These are phyloP conservation scores for Corymbia citriodora DNA, from an alignment of 441 rosid species.

Conservation along the genomic window DNA sequence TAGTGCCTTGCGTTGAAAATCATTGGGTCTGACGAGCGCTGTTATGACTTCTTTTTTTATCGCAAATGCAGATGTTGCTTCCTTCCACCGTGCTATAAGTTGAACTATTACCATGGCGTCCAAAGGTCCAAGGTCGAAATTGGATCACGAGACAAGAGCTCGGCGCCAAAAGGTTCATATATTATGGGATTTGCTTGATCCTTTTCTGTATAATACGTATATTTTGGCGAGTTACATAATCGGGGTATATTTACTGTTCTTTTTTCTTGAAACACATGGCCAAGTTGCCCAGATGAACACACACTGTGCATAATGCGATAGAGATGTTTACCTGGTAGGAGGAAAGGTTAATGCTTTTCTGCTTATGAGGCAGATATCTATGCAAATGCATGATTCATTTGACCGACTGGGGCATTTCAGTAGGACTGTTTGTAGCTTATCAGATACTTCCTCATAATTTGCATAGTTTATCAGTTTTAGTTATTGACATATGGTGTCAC, in stretches of 20 bases:
- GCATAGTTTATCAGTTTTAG: not conserved
- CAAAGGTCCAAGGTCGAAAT: conserved; percentile 69
- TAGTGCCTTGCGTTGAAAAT: not conserved
- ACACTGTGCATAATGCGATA: not conserved
- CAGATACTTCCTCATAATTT: not conserved
- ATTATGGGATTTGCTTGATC: not conserved
- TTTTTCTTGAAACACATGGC: not conserved
- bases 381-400: not conserved
- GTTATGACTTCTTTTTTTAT: not conserved
- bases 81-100: conserved; percentile 14
- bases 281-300: not conserved
- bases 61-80: conserved; percentile 5
- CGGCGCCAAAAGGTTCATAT: conserved; percentile 74
- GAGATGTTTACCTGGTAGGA: not conserved
- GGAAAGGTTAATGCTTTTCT: not conserved
- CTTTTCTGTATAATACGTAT: not conserved
- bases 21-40: not conserved
- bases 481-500: not conserved
- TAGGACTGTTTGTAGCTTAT: not conserved
- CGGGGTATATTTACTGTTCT: not conserved
- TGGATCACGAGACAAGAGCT: conserved; percentile 74
- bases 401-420: not conserved
- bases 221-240: not conserved
- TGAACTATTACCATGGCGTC: conserved; percentile 37
- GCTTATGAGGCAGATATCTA: not conserved